These are phyloP conservation scores for Taxawa tesnikishii DNA, from an alignment of 2,329 filamentous ascomycete species.

Conservation along the genomic window DNA sequence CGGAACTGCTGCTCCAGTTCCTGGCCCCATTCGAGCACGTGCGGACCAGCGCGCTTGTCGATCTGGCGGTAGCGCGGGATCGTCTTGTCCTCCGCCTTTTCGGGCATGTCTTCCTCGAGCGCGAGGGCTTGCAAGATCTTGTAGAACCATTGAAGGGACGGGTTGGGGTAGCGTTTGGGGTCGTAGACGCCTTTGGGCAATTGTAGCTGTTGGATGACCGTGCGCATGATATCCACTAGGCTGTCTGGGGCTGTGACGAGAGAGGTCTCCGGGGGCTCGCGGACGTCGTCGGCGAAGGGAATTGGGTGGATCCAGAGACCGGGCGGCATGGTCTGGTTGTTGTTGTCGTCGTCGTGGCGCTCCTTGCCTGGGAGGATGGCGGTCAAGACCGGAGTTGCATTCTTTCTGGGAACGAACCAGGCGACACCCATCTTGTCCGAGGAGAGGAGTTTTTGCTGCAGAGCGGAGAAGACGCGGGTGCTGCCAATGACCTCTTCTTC, in stretches of 20 bases:
- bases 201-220: slow-evolving; percentile 72
- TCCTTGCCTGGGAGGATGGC: slow-evolving; percentile 69
- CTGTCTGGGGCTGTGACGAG: slow-evolving; percentile 50
- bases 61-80: slow-evolving; percentile 78
- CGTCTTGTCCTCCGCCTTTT: slow-evolving; percentile 63
- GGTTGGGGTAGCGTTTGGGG: slow-evolving; percentile 75
- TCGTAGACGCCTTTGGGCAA: slow-evolving; percentile 78
- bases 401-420: slow-evolving; percentile 78
- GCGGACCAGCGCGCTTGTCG: slow-evolving; percentile 71
- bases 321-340: slow-evolving; percentile 60
- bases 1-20: slow-evolving; percentile 49
- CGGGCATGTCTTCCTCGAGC: slow-evolving; percentile 79
- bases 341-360: slow-evolving; percentile 49
- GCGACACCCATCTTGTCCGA: slow-evolving; percentile 73
- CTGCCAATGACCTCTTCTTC: slow-evolving; percentile 86
- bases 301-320: slow-evolving; percentile 83
- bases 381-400: slow-evolving; percentile 66
- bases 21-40: slow-evolving; percentile 65
- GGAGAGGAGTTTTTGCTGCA: slow-evolving; percentile 75
- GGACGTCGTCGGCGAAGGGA: slow-evolving; percentile 80
- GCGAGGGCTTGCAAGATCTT: slow-evolving; percentile 83
- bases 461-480: slow-evolving; percentile 78
- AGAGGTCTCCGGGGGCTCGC: slow-evolving; percentile 55
- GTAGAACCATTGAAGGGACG: slow-evolving; percentile 90
- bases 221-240: slow-evolving; percentile 70